These are phyloP conservation scores for Heliamphora pulchella DNA, from an alignment of 179 eudicot genomes.

Conservation along the genomic window DNA sequence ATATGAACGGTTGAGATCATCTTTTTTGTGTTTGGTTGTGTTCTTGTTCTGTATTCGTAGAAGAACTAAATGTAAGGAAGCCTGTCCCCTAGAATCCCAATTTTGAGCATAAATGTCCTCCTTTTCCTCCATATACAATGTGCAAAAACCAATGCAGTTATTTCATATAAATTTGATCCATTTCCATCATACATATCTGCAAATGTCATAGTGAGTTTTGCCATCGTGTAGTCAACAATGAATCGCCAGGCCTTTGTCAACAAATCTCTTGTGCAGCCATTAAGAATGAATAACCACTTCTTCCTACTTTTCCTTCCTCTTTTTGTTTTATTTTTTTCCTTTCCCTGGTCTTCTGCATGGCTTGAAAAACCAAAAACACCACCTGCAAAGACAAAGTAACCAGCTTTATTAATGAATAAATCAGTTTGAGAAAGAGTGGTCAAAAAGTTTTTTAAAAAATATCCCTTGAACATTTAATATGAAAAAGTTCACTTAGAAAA, in stretches of 20 bases:
- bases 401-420: neutral
- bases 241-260: neutral
- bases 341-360: neutral
- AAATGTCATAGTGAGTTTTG: neutral
- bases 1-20: no score
- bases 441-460: no score
- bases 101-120: neutral
- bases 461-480: no score
- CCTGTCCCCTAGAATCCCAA: neutral
- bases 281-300: neutral
- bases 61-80: neutral
- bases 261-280: neutral
- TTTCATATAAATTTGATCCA: neutral
- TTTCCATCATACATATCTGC: conserved; percentile 14
- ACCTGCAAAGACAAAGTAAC: conserved; percentile 11
- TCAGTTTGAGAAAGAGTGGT: neutral
- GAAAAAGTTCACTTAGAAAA: neutral
- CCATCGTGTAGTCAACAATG: neutral
- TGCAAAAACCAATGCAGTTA: neutral
- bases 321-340: neutral
- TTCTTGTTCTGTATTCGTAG: no score
- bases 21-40: no score
- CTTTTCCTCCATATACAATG: neutral
- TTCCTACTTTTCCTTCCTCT: no score
- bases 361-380: neutral